These are phyloP conservation scores for Yarrowia osloensis DNA, from an alignment of 805 yeast species.

Conservation along the genomic window DNA sequence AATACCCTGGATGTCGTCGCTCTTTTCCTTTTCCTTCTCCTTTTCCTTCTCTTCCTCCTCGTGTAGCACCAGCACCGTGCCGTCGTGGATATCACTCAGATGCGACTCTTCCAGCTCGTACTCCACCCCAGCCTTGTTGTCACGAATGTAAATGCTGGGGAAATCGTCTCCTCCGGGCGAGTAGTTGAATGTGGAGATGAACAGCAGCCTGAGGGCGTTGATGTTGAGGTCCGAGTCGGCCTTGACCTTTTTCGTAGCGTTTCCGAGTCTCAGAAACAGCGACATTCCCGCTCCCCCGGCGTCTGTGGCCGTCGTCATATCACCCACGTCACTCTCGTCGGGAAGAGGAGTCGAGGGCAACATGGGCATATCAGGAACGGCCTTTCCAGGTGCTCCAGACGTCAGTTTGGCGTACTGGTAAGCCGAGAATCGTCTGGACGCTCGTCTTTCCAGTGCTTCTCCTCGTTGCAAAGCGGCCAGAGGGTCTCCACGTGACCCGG, in stretches of 20 bases:
- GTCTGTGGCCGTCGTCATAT: slow-evolving; percentile 32
- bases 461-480: slow-evolving; percentile 77
- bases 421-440: slow-evolving; percentile 91
- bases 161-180: slow-evolving; percentile 70
- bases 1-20: slow-evolving; percentile 15
- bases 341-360: slow-evolving; percentile 33
- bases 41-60: slow-evolving; percentile 28
- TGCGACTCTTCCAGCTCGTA: slow-evolving; percentile 79
- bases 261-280: slow-evolving; percentile 16
- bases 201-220: slow-evolving; percentile 54
- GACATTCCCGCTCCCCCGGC: not conserved
- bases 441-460: slow-evolving; percentile 83
- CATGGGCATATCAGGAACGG: slow-evolving; percentile 38
- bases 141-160: slow-evolving; percentile 77
- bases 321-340: slow-evolving; percentile 28
- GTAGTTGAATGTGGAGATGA: slow-evolving; percentile 85
- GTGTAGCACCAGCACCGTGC: slow-evolving; percentile 57
- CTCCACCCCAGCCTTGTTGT: slow-evolving; percentile 56
- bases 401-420: slow-evolving; percentile 83
- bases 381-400: slow-evolving; percentile 42
- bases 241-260: slow-evolving; percentile 31
- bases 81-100: slow-evolving; percentile 59
- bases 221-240: slow-evolving; percentile 46
- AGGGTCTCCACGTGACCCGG: slow-evolving; percentile 51
- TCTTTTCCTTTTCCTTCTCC: slow-evolving; percentile 20